These are phyloP conservation scores for Byssochlamys sp. DNA, from an alignment of 2,329 filamentous ascomycete species.

Conservation along the genomic window DNA sequence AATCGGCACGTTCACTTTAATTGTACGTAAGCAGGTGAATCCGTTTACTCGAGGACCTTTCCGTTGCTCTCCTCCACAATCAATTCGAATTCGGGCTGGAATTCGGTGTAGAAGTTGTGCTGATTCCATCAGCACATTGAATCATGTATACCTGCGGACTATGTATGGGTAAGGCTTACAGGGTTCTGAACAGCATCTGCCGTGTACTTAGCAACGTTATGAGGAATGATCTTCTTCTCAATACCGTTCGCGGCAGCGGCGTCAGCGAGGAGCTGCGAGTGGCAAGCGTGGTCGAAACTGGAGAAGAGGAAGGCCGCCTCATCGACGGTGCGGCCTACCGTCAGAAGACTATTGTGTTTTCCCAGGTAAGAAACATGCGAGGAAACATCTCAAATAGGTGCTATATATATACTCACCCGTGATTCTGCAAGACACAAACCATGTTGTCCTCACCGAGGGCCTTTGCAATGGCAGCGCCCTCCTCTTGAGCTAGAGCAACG, in stretches of 20 bases:
- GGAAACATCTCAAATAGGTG: background rate
- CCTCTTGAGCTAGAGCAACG: slow-evolving; percentile 31
- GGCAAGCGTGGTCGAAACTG: slow-evolving; percentile 34
- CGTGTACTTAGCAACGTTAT: slow-evolving; percentile 27
- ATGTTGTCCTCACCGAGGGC: slow-evolving; percentile 33
- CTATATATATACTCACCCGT: slow-evolving; percentile 19
- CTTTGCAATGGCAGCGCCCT: slow-evolving; percentile 28
- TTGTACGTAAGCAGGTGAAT: background rate
- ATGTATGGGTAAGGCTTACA: slow-evolving; percentile 12
- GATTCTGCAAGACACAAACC: slow-evolving; percentile 34
- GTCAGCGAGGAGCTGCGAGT: slow-evolving; percentile 33
- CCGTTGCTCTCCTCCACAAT: slow-evolving; percentile 30
- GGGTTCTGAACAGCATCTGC: slow-evolving; percentile 27
- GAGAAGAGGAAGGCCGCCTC: slow-evolving; percentile 31
- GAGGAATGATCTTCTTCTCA: slow-evolving; percentile 24
- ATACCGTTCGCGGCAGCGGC: slow-evolving; percentile 31
- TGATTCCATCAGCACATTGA: slow-evolving; percentile 10
- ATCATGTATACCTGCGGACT: background rate
- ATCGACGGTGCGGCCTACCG: slow-evolving; percentile 33
- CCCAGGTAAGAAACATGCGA: slow-evolving; percentile 10
- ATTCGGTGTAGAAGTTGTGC: slow-evolving; percentile 33
- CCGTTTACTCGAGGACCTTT: slow-evolving; percentile 17
- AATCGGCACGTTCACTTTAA: too few species aligned
- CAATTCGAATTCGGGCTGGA: slow-evolving; percentile 31
- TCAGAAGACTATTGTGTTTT: slow-evolving; percentile 22